phyloP scores from a whole-genome alignment of 371 early-diverging fungal genomes.

The Conidiobolus incongruus region DNA sequence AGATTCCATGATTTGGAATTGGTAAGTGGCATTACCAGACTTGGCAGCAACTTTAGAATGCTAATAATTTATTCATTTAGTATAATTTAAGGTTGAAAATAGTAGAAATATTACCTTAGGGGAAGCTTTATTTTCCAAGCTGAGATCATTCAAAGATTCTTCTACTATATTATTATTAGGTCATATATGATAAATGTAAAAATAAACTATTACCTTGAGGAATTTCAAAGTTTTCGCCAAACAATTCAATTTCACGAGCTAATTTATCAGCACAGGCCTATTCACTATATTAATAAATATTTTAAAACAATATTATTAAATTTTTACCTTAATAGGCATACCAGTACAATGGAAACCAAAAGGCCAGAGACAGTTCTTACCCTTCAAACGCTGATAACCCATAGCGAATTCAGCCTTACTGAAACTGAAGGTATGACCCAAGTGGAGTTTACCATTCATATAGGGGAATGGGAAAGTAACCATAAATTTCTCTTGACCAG shows the following conservation, averaged over 20 bases:
- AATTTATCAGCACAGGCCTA: conserved; percentile 97
- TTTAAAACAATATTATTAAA: background rate
- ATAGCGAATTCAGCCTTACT: conserved; percentile 95
- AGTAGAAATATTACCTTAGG: no score
- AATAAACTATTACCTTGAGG: conserved; percentile 10
- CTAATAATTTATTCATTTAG: no score
- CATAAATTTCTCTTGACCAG: conserved; percentile 45
- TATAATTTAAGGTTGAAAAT: no score
- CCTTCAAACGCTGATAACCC: conserved; percentile 86
- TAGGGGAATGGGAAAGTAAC: conserved; percentile 98
- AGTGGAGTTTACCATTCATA: conserved; percentile 97
- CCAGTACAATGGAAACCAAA: conserved; percentile 99
- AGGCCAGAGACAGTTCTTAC: conserved; percentile 92
- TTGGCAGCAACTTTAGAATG: conserved; percentile 81
- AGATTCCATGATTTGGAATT: conserved; percentile 89
- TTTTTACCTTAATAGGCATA: conserved; percentile 96
- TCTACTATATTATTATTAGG: no score
- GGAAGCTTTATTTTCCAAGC: no score
- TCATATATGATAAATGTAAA: no score
- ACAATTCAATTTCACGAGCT: conserved; percentile 78
- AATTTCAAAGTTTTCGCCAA: conserved; percentile 64
- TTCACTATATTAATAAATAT: background rate
- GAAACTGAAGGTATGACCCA: conserved; percentile 96
- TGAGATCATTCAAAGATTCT: no score
- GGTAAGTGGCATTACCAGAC: conserved; percentile 62